Evolutionary conservation across 2,329 filamentous ascomycete genomes (phyloP), one percentile per base, ranked within the genome.

Genomic region (Teratosphaeriaceae sp.): DNA sequence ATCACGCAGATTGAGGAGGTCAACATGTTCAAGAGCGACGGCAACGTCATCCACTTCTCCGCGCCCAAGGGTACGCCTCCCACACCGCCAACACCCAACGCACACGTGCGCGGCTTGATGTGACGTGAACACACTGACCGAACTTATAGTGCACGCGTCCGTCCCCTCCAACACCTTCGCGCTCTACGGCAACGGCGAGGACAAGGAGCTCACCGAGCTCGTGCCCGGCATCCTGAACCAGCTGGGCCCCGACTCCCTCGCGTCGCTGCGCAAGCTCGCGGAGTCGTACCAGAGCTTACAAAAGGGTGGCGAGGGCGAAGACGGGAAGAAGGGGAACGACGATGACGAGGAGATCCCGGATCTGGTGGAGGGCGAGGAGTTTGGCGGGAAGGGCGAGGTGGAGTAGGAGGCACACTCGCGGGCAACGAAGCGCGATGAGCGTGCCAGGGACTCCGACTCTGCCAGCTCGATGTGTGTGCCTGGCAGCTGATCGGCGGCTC

Each of bases 1-100:
- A 97, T 98, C 73, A 89, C 94, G 78, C 88, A 86, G 57, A 98
- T 98, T 63, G 92, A 98, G 82, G 92, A 98, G 79, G 92, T 98
- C 70, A 98, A 98, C 84, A 98, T 98, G 92, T 98, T 98, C 84
- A 98, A 98, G 85, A 85, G 86, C 68, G 92, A 98, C 69, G 92
- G 92, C 71, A 98, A 98, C 72, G 92, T 98, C 71, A 97, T 98
- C 66, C 92, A 98, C 81, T 98, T 98, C 70, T 85, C 88, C 62
- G 87, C 87, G 65, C 92, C 92, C 61, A 96, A 96, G 79, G 92
- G 92, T 97, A 74, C 65, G 80, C 75, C 29, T 16, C 12, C 11
- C 20, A 16, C 5, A 26, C 8, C 26, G n/a, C 6, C 18, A 12
- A 40, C 20, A 38, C 21, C 5, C 36, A 23, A 38, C 8, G 13